Base-by-base conservation (phyloP, 2,329 filamentous ascomycete genomes). In the Emergomyces pasteurianus region DNA sequence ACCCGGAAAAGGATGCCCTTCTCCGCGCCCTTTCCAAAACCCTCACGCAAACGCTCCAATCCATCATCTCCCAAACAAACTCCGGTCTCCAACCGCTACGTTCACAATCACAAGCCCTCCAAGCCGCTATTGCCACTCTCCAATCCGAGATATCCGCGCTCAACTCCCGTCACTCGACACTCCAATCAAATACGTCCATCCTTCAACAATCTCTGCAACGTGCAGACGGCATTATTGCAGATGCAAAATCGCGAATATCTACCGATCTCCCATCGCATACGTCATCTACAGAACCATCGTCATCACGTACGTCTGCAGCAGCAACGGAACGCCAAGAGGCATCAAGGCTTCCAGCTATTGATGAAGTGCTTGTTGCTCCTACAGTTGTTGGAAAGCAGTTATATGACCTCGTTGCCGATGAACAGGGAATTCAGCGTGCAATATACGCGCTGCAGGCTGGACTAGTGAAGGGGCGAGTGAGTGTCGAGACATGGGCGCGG, bases 331-430 rank as follows among this genome's bases (percentile, higher is more conserved):
- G 65, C 63, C 34, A 36, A 43, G 36, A 52, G 5, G 66, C 65
- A 58, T 31, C 54, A 7, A 76, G 75, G 12, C 81, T 86, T 0
- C 91, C 92, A 0, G 84, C 86, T 55, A 87, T 97, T 56, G 94
- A 99, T 72, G 91, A 95, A 63, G 81, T 97, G 40, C 80, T 99
- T 2, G 90, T 96, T n/a, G 90, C 92, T 2, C 91, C 92, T 0
- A 96, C 90, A 0, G 87, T 96, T 1, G 94, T 96, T 4, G 90
- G 89, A 0, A 92, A 92, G 65, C 94, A 99, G 78, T 78, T 99
- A 26, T 99, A 97, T 74, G 86, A 86, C 55, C 79, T 95, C 1
- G 89, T 92, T 34, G 90, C 91, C 1, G 94, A 99, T 71, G 92
- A 96, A 75, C 82, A 87, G 65, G 91, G 89, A 2, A 82, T 95